phyloP scores from a whole-genome alignment of 257 asterid genomes.

The Salvia splendens region DNA sequence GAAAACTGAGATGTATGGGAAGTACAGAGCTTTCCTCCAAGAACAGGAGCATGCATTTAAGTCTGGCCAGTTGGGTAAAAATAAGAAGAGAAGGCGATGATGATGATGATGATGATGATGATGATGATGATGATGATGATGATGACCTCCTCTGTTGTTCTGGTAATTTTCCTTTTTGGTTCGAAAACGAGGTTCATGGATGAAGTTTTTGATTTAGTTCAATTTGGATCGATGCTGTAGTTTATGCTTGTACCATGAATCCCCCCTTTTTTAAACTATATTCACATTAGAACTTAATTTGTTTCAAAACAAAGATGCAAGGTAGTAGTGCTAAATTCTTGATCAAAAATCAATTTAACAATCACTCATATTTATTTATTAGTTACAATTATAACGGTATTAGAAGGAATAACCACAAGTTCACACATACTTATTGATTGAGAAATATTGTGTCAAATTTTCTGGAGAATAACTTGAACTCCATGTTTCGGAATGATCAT shows the following conservation, averaged over 20 bases:
- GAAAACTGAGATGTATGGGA: constrained; percentile 36
- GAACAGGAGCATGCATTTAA: constrained; percentile 93
- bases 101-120: constrained; percentile 43
- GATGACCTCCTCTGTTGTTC: no score
- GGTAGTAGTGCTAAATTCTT: no score
- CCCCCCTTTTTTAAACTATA: no score
- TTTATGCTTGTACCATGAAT: no score
- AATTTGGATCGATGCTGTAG: background rate
- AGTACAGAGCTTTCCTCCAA: constrained; percentile 77
- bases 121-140: constrained; percentile 57
- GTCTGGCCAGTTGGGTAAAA: constrained; percentile 83
- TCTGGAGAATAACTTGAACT: constrained; percentile 48
- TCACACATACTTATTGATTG: background rate
- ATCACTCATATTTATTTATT: no score
- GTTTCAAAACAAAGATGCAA: no score
- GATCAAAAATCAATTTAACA: no score
- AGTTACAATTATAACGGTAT: no score
- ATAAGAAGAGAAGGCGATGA: constrained; percentile 74
- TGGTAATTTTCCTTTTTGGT: background rate
- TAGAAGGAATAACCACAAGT: no score
- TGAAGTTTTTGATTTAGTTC: constrained; percentile 20
- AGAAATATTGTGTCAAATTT: constrained; percentile 27
- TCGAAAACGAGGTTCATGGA: background rate
- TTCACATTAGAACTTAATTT: no score
- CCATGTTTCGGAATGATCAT: constrained; percentile 68